Conservation (phyloP, 805 yeast species). For the Candida orba region DNA sequence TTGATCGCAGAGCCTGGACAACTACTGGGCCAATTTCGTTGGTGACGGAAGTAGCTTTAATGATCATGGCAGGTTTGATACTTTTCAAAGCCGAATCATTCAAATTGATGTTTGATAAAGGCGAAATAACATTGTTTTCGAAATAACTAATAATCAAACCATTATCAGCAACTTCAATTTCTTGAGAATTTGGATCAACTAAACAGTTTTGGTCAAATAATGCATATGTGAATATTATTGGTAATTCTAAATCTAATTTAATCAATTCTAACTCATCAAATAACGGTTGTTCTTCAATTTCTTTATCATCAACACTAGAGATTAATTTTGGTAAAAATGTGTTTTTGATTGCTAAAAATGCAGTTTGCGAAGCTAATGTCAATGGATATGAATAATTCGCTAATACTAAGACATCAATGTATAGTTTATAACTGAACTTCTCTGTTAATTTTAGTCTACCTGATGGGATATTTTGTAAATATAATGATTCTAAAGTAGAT, state of each 20-base stretch:
- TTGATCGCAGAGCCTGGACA: conserved; percentile 25
- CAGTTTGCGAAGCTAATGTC: conserved; percentile 70
- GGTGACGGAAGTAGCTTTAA: conserved; percentile 51
- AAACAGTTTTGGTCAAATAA: conserved; percentile 58
- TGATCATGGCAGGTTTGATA: conserved; percentile 38
- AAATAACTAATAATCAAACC: conserved; percentile 73
- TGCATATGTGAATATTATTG: conserved; percentile 71
- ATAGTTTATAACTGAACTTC: conserved; percentile 69
- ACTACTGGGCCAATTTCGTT: conserved; percentile 56
- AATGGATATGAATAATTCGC: conserved; percentile 78
- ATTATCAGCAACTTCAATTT: conserved; percentile 80
- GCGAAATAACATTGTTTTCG: conserved; percentile 60
- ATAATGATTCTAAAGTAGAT: conserved; percentile 49
- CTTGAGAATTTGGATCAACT: conserved; percentile 84
- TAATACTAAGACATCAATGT: conserved; percentile 71
- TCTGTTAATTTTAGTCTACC: conserved; percentile 55
- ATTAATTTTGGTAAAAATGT: conserved; percentile 68
- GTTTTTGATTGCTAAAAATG: conserved; percentile 73
- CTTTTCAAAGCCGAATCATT: conserved; percentile 49
- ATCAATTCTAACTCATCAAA: conserved; percentile 83
- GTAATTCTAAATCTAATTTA: conserved; percentile 54
- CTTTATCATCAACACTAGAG: conserved; percentile 56
- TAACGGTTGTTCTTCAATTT: conserved; percentile 80
- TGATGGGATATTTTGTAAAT: conserved; percentile 46
- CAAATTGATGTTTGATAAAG: conserved; percentile 62